Conservation (phyloP, 164 flowering plant genomes). For the Annona cherimola region DNA sequence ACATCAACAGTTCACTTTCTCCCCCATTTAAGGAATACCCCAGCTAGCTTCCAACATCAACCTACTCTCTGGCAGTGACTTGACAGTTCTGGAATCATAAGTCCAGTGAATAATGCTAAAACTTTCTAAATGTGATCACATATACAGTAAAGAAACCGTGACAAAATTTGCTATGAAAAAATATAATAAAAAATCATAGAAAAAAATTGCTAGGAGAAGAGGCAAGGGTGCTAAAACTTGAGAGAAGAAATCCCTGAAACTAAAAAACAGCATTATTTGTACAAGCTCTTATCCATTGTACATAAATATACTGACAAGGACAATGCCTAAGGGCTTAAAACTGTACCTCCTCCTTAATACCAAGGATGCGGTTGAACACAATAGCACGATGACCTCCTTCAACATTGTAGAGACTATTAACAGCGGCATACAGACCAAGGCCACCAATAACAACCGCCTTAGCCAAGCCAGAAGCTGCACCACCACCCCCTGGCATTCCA, state of each 20-base stretch:
- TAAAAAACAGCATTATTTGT: not conserved
- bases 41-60: not conserved
- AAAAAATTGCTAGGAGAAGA: too few relatives aligned
- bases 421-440: conserved; percentile 58
- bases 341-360: conserved; percentile 78
- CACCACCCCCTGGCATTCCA: conserved; percentile 16
- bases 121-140: too few relatives aligned
- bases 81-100: not conserved
- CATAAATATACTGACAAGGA: too few relatives aligned
- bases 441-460: conserved; percentile 62
- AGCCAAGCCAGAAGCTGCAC: conserved; percentile 36
- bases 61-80: not conserved
- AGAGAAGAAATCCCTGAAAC: not conserved
- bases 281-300: not conserved
- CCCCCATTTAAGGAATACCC: not conserved
- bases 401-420: conserved; percentile 86
- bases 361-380: conserved; percentile 76
- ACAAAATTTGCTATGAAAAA: too few relatives aligned
- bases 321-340: not conserved
- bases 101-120: too few relatives aligned
- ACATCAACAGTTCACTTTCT: not conserved
- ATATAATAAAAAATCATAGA: not conserved
- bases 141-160: too few relatives aligned
- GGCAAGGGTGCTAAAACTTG: too few relatives aligned
- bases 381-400: conserved; percentile 96